These are phyloP conservation scores for Trichosporon sp. DNA, from an alignment of 1,284 basidiomycete genomes.

Conservation along the genomic window DNA sequence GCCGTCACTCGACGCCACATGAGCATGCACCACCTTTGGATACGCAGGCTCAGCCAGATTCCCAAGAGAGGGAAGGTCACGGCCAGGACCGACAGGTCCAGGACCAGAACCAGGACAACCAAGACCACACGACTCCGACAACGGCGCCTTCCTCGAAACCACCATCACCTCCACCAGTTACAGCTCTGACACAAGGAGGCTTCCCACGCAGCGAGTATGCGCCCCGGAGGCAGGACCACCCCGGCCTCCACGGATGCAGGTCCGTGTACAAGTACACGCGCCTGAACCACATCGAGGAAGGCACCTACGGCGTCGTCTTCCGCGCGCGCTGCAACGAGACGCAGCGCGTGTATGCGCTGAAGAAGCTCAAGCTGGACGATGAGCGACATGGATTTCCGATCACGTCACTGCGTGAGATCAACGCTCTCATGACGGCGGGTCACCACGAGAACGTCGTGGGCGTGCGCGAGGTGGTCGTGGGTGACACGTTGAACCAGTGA, in stretches of 20 bases:
- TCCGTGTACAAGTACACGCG: slow-evolving; percentile 91
- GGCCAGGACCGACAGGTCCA: neutral
- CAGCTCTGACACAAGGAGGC: slow-evolving; percentile 20
- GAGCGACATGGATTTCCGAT: slow-evolving; percentile 99
- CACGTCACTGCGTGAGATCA: slow-evolving; percentile 91
- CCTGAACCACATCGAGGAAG: slow-evolving; percentile 98
- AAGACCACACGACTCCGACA: neutral
- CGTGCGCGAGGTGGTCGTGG: slow-evolving; percentile 94
- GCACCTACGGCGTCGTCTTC: slow-evolving; percentile 96
- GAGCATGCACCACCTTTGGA: neutral
- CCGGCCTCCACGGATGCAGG: slow-evolving; percentile 75
- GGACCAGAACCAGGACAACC: neutral
- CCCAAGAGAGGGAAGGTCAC: neutral
- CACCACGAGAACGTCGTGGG: slow-evolving; percentile 93
- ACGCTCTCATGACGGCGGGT: slow-evolving; percentile 83
- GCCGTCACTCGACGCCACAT: slow-evolving; percentile 9
- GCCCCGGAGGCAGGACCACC: slow-evolving; percentile 72
- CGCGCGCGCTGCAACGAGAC: slow-evolving; percentile 91
- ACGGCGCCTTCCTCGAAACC: neutral
- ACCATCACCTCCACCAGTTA: slow-evolving; percentile 13
- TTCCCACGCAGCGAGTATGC: slow-evolving; percentile 59
- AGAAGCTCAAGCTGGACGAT: slow-evolving; percentile 97
- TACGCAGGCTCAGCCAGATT: neutral
- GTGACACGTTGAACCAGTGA: slow-evolving; percentile 98
- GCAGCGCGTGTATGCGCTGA: slow-evolving; percentile 92